Evolutionary conservation across 2,329 filamentous ascomycete genomes (phyloP), one percentile per base, ranked within the genome.

Genomic region (Nothophaeocryptopus gaeumannii): DNA sequence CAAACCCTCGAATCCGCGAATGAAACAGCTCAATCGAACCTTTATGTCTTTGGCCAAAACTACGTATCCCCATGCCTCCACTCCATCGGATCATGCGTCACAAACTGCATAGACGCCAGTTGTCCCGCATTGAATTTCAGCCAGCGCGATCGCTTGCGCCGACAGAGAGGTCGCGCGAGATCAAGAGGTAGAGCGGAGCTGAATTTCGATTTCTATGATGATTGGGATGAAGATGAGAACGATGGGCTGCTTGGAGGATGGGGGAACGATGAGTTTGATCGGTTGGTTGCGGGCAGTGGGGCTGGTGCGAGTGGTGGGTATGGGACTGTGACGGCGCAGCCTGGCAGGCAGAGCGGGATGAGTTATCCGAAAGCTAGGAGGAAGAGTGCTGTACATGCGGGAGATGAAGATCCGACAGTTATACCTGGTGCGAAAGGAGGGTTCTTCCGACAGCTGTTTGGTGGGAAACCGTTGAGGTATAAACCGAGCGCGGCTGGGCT

Each of bases 151-250:
- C 56, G 66, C 42, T 39, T 84, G 87, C 1, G 90, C 85, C 31
- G 82, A 85, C 64, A 70, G 29, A 82, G 88, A 49, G 77, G 85
- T 54, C 83, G 89, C 62, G 80, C 86, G 32, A 72, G 77, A 15
- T 70, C 73, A 48, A 68, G 75, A 53, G 82, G 81, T 2, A 71
- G 83, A 44, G 87, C 90, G 26, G 91, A 96, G 70, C 82, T 87
- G 62, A 91, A 82, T 63, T 97, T 97, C 67, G 92, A 96, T 69
- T 97, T 97, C 68, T 97, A 97, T 73, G 92, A 96, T 70, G 92
- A 96, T 70, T 97, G 92, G 92, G 89, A 96, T 54, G 77, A 80
- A 39, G 78, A 82, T 47, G 79, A 83, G 29, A 78, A 80, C 31
- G 79, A 83, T 34, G 79, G 84, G 0, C 69, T 92, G 40, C 73